Evolutionary conservation across 495 filamentous ascomycete species (phyloP).

Genomic region (Penicillium atrosanguineum): DNA sequence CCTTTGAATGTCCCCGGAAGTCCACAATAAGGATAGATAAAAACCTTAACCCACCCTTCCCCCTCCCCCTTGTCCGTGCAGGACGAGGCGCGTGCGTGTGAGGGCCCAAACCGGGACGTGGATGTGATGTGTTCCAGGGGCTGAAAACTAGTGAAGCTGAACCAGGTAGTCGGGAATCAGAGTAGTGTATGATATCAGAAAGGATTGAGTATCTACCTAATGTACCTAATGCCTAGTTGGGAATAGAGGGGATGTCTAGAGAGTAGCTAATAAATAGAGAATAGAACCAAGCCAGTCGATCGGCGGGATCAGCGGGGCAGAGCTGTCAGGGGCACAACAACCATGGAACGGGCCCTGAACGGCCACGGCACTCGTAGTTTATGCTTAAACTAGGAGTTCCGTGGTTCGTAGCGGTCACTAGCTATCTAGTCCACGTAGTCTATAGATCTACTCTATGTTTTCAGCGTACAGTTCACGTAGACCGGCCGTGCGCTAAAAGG

Average conservation of each 20-base stretch:
- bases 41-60: background rate
- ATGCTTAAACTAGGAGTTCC: slow-evolving; percentile 10
- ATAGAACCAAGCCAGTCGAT: background rate
- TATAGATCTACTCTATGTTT: background rate
- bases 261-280: too few species aligned
- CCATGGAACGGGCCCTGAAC: slow-evolving; percentile 12
- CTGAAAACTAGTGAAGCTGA: background rate
- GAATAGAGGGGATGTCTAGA: too few species aligned
- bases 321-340: slow-evolving; percentile 14
- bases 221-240: too few species aligned
- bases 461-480: background rate
- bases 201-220: background rate
- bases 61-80: background rate
- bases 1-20: background rate
- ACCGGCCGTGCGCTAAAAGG: background rate
- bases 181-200: background rate
- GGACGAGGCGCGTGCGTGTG: background rate
- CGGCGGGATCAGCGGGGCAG: slow-evolving; percentile 4
- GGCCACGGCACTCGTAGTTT: slow-evolving; percentile 8
- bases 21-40: background rate
- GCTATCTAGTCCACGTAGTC: background rate
- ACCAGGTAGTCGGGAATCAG: background rate
- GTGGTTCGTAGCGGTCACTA: background rate
- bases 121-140: background rate
- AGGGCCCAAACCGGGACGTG: background rate